Conservation (phyloP, 2,329 filamentous ascomycete genomes). For the Aureobasidium sp. region DNA sequence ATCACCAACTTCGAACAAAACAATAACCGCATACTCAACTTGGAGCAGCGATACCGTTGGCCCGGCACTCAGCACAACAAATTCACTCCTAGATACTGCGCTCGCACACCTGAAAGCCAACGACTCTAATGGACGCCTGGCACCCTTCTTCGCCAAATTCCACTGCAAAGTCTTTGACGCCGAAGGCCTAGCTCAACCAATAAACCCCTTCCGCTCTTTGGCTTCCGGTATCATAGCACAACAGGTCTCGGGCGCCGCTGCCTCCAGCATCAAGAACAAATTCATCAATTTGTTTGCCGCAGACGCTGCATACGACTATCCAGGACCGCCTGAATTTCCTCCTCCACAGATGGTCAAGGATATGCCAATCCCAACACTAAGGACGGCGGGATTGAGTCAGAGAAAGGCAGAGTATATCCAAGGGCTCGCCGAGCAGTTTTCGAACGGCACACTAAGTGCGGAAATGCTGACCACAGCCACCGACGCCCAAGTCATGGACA, state of each 20-base stretch:
- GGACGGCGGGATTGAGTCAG: slow-evolving; percentile 82
- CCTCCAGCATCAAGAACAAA: slow-evolving; percentile 78
- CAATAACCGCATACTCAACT: slow-evolving; percentile 46
- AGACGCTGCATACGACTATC: slow-evolving; percentile 24
- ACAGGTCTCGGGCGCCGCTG: slow-evolving; percentile 90
- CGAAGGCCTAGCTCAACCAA: slow-evolving; percentile 70
- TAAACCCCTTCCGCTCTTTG: slow-evolving; percentile 83
- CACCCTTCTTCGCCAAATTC: slow-evolving; percentile 64
- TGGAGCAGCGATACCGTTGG: slow-evolving; percentile 31
- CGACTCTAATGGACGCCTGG: slow-evolving; percentile 59
- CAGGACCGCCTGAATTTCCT: slow-evolving; percentile 52
- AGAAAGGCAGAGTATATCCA: slow-evolving; percentile 93
- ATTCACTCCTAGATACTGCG: slow-evolving; percentile 67
- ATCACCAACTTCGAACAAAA: slow-evolving; percentile 62
- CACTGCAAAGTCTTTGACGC: slow-evolving; percentile 74
- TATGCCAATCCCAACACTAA: slow-evolving; percentile 59
- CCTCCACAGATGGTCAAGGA: slow-evolving; percentile 64
- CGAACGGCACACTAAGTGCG: slow-evolving; percentile 64
- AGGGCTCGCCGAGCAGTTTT: slow-evolving; percentile 78
- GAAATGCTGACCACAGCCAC: slow-evolving; percentile 67
- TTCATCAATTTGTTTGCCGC: slow-evolving; percentile 66
- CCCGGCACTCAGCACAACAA: slow-evolving; percentile 49
- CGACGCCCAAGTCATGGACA: slow-evolving; percentile 80
- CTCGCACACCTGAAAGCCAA: slow-evolving; percentile 65
- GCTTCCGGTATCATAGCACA: slow-evolving; percentile 88